Evolutionary conservation across 768 basidiomycete genomes (phyloP).

Genomic region (Clitopilus passeckerianus): DNA sequence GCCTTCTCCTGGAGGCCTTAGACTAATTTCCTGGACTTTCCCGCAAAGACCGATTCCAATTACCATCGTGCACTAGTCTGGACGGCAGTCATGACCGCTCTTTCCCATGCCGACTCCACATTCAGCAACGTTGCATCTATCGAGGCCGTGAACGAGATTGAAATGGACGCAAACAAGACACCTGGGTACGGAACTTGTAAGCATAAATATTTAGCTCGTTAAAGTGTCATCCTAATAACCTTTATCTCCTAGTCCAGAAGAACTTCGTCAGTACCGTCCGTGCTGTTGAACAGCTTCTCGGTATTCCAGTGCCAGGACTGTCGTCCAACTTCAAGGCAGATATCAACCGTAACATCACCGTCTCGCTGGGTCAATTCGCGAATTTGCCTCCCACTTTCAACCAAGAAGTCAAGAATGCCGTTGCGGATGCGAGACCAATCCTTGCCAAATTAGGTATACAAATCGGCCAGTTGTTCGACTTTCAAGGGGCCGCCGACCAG

Average conservation of each 20-base stretch:
- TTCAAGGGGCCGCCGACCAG: neutral
- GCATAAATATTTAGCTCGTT: slow-evolving; percentile 11
- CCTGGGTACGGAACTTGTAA: slow-evolving; percentile 68
- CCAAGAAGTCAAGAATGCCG: slow-evolving; percentile 20
- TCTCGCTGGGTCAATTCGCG: slow-evolving; percentile 13
- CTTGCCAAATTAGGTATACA: slow-evolving; percentile 21
- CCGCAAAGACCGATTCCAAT: slow-evolving; percentile 55
- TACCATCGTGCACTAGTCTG: slow-evolving; percentile 78
- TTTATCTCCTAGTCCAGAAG: slow-evolving; percentile 46
- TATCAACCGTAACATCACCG: slow-evolving; percentile 17
- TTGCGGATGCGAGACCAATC: slow-evolving; percentile 32
- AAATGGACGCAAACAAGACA: slow-evolving; percentile 64
- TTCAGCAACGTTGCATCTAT: slow-evolving; percentile 66
- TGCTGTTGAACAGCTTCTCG: slow-evolving; percentile 56
- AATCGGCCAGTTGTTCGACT: neutral
- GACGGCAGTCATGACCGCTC: slow-evolving; percentile 73
- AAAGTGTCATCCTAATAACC: neutral
- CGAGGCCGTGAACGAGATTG: slow-evolving; percentile 75
- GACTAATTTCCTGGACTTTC: neutral
- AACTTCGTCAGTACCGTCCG: slow-evolving; percentile 68
- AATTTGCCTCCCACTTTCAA: slow-evolving; percentile 17
- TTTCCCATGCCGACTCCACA: slow-evolving; percentile 64
- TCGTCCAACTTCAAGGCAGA: slow-evolving; percentile 1
- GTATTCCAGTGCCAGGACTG: slow-evolving; percentile 38
- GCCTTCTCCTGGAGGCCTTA: neutral